Conservation (phyloP, 805 yeast genomes). For the Saccharomycopsis sp. region DNA sequence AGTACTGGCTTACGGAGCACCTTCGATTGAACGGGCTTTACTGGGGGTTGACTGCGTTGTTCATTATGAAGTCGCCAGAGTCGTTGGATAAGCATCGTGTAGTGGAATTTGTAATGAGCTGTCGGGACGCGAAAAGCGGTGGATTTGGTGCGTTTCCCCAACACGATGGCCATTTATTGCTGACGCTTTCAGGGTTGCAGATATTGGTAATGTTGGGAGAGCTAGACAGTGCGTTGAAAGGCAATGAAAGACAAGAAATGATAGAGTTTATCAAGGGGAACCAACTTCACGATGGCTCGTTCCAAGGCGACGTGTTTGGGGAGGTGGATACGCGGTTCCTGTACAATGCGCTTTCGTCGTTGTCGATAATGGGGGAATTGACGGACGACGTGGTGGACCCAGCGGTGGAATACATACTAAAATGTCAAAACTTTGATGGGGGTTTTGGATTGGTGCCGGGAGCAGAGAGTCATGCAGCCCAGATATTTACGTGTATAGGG, state of each 20-base stretch:
- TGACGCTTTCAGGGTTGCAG: conserved; percentile 84
- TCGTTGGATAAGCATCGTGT: conserved; percentile 56
- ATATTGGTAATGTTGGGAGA: conserved; percentile 59
- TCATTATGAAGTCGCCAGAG: conserved; percentile 45
- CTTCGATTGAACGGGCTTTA: conserved; percentile 84
- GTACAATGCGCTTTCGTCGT: conserved; percentile 67
- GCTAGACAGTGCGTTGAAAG: conserved; percentile 34
- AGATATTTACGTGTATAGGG: conserved; percentile 78
- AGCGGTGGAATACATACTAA: conserved; percentile 55
- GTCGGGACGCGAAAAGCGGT: conserved; percentile 38
- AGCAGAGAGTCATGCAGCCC: conserved; percentile 92
- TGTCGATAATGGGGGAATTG: conserved; percentile 60
- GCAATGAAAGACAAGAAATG: conserved; percentile 27
- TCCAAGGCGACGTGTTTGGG: conserved; percentile 85
- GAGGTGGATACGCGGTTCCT: conserved; percentile 90
- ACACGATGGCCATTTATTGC: conserved; percentile 81
- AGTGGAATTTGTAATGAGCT: conserved; percentile 50
- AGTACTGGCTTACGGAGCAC: conserved; percentile 88
- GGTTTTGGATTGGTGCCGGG: conserved; percentile 93
- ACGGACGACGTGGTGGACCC: conserved; percentile 43
- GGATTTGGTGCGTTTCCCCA: conserved; percentile 87
- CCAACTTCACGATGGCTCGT: conserved; percentile 51
- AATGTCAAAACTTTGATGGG: conserved; percentile 88
- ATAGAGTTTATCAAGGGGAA: conserved; percentile 31
- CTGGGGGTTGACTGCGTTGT: conserved; percentile 86